Percentiles rank a stretch among this genome's conserved stretches.
Conservation (phyloP, 2,329 filamentous ascomycete species). For the Pseudocercospora musae region DNA sequence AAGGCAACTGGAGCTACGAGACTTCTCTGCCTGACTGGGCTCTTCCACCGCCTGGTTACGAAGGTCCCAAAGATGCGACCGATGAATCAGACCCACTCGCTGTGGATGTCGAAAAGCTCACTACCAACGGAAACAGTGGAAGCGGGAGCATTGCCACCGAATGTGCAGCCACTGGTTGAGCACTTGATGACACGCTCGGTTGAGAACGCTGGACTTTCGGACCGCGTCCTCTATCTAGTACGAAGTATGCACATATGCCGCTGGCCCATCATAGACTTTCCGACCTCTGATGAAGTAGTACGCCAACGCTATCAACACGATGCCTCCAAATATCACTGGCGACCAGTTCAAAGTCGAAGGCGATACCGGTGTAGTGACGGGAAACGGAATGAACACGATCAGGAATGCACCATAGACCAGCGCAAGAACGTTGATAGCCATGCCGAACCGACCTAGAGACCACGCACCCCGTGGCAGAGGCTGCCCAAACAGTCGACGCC, state of each 20-base stretch:
- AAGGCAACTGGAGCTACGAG: slow-evolving; percentile 81
- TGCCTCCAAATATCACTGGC: slow-evolving; percentile 41
- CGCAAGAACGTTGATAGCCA: slow-evolving; percentile 9
- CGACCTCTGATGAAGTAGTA: slow-evolving; percentile 37
- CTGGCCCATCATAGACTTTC: slow-evolving; percentile 27
- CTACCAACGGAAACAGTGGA: not conserved
- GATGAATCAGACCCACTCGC: slow-evolving; percentile 46
- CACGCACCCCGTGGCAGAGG: slow-evolving; percentile 18
- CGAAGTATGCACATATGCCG: not conserved
- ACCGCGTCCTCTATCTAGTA: not conserved
- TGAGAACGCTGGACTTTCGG: not conserved
- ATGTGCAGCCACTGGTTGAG: not conserved
- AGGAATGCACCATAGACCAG: slow-evolving; percentile 4
- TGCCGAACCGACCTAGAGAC: slow-evolving; percentile 14
- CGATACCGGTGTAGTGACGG: slow-evolving; percentile 29
- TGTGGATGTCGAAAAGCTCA: slow-evolving; percentile 43
- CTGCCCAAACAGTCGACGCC: slow-evolving; percentile 10
- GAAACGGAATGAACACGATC: slow-evolving; percentile 14
- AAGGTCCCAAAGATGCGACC: slow-evolving; percentile 67
- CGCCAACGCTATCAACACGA: slow-evolving; percentile 17
- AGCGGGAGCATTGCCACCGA: not conserved
- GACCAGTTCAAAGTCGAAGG: slow-evolving; percentile 50
- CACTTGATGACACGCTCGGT: not conserved
- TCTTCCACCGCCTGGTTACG: slow-evolving; percentile 68
- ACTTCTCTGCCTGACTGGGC: slow-evolving; percentile 86